Conservation (phyloP, 23 red algal species). For the Gracilaria gracilis region DNA sequence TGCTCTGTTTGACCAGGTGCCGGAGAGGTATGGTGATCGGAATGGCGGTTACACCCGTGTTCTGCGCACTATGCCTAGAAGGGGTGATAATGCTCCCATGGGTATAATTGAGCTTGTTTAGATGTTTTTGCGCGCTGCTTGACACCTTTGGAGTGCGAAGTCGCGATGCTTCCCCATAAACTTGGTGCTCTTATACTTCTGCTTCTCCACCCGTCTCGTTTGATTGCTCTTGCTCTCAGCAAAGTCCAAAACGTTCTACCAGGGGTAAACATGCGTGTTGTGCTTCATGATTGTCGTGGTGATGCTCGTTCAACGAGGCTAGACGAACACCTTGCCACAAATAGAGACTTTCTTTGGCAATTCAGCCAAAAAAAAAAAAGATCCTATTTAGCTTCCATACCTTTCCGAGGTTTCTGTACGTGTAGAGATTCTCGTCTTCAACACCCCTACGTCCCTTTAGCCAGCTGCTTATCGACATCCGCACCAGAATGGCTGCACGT, state of each 20-base stretch:
- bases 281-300: too few species aligned
- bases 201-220: too few species aligned
- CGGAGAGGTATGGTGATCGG: slow-evolving; percentile 90
- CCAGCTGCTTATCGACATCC: not conserved
- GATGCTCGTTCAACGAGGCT: too few species aligned
- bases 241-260: too few species aligned
- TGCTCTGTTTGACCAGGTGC: slow-evolving; percentile 92
- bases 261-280: too few species aligned
- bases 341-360: too few species aligned
- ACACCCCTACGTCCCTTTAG: not conserved
- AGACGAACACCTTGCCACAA: too few species aligned
- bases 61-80: slow-evolving; percentile 83
- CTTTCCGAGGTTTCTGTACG: too few species aligned
- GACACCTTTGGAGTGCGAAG: not conserved
- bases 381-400: too few species aligned
- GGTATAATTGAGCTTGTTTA: slow-evolving; percentile 95
- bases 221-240: too few species aligned
- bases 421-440: not conserved
- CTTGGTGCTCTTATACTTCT: not conserved
- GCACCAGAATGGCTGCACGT: not conserved
- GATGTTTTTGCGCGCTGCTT: not conserved
- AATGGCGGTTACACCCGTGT: slow-evolving; percentile 97
- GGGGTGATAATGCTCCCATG: slow-evolving; percentile 97
- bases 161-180: not conserved
- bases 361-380: too few species aligned